A percentile compares a stretch with the other conserved stretches of the same genome.
These are phyloP conservation scores for Suillus occidentalis DNA, from an alignment of 768 basidiomycete species.

Conservation along the genomic window DNA sequence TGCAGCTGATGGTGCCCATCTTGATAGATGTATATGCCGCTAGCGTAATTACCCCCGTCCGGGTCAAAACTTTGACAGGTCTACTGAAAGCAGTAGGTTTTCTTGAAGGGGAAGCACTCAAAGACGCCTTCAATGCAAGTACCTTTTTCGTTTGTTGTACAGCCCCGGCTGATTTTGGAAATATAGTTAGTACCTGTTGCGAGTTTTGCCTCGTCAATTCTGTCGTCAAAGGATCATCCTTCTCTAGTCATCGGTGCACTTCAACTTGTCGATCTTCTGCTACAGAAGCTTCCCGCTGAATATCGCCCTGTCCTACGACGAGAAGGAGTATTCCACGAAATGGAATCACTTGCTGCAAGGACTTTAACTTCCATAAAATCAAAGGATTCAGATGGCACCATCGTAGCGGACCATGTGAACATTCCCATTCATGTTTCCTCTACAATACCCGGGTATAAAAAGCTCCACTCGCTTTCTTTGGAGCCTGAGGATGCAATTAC, in stretches of 20 bases:
- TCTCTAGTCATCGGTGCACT: conserved; percentile 84
- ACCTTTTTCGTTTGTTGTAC: conserved; percentile 4
- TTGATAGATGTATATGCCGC: conserved; percentile 99
- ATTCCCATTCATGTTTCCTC: conserved; percentile 40
- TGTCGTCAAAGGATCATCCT: conserved; percentile 90
- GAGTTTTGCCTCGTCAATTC: conserved; percentile 90
- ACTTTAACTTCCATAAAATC: conserved; percentile 53
- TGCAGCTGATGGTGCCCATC: conserved; percentile 88
- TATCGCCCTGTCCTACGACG: conserved; percentile 90
- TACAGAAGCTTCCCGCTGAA: conserved; percentile 78
- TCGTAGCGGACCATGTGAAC: conserved; percentile 34
- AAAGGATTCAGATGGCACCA: conserved; percentile 43
- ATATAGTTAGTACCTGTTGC: conserved; percentile 88
- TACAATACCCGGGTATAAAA: conserved; percentile 65
- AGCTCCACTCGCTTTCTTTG: conserved; percentile 62
- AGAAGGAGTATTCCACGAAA: conserved; percentile 96
- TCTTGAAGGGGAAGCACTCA: conserved; percentile 73
- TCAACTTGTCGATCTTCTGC: conserved; percentile 89
- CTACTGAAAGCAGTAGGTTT: conserved; percentile 91
- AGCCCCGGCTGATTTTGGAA: conserved; percentile 13
- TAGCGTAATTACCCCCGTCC: conserved; percentile 83
- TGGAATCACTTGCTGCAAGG: conserved; percentile 73
- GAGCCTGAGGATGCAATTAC: conserved; percentile 93
- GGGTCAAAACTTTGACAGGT: conserved; percentile 86
- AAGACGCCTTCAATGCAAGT: conserved; percentile 74